Conservation (phyloP, 2,329 filamentous ascomycete genomes). For the Drechslera avenae region DNA sequence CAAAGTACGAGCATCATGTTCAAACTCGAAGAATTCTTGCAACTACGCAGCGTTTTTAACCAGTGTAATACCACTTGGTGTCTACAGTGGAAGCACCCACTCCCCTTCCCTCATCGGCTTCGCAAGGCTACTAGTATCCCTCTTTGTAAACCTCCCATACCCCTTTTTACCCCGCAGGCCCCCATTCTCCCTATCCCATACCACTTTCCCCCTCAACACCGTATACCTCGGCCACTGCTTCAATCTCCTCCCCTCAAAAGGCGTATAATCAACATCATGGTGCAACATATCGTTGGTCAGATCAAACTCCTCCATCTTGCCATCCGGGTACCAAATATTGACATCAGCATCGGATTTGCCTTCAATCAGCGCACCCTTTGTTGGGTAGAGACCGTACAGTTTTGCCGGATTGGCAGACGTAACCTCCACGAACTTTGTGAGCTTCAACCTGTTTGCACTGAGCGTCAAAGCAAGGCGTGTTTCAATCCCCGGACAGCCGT, state of each 20-base stretch:
- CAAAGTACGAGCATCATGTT: no score
- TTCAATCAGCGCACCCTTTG: conserved; percentile 57
- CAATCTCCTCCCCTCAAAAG: conserved; percentile 63
- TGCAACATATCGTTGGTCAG: conserved; percentile 62
- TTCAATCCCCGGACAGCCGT: conserved; percentile 64
- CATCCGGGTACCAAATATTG: conserved; percentile 56
- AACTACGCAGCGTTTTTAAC: background rate
- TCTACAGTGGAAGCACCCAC: conserved; percentile 28
- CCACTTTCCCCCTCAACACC: conserved; percentile 62
- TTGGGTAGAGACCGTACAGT: conserved; percentile 61
- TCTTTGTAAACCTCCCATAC: conserved; percentile 57
- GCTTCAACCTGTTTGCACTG: conserved; percentile 46
- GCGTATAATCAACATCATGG: conserved; percentile 67
- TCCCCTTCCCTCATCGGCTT: conserved; percentile 33
- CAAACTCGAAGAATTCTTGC: no score
- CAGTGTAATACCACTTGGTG: no score
- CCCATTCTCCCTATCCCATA: conserved; percentile 62
- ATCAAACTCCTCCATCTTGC: conserved; percentile 49
- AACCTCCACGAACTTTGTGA: conserved; percentile 61
- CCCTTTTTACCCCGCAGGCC: conserved; percentile 57
- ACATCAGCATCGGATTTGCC: conserved; percentile 62
- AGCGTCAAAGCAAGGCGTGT: conserved; percentile 59
- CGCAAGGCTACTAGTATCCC: conserved; percentile 49
- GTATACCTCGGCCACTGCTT: conserved; percentile 67
- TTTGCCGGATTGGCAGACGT: conserved; percentile 62